Evolutionary conservation across 345 rosid species (phyloP), one percentile per base, ranked within the genome.

Genomic region (Brassica incana): DNA sequence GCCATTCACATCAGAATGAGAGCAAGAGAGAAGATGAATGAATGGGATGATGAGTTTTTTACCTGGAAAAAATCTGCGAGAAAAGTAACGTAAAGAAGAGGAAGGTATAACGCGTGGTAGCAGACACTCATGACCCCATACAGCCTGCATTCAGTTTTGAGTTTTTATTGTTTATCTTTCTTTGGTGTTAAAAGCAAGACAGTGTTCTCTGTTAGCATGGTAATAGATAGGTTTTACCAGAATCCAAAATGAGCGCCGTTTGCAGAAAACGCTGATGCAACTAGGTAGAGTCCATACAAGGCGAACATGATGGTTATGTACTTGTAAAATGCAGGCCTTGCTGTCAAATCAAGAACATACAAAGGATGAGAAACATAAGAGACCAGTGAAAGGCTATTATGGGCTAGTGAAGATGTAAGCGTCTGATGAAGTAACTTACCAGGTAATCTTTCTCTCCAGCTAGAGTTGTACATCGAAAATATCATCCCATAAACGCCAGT

Each of bases 31-130:
- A 48, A 65, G 77, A 29, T 61, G 52, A 65, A 14, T 48, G 38
- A 48, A 4, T 1, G 54, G 14, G 1, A 9, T 33, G 30, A 25
- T 29, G 50, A 56, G 66, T 5, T 5, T 2, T 38, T 72, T 69
- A 90, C 99, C 97, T 86, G 93, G 86, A 95, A 95, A 85, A 95
- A 92, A 88, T 95, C 99, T 5, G 94, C 90, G 48, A 92, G 87
- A 72, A 95, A 95, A 15, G 94, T 92, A 25, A 83, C 8, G 65
- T 91, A 90, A 16, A 92, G 75, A 79, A 92, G 94, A 48, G 97
- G 99, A 64, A 95, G 92, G 85, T 91, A 95, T 29, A 89, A 90
- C 8, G 90, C 86, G 63, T 91, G 97, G 84, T 95, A 92, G 87
- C 92, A 86, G 61, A 91, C 86, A 67, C 84, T 85, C 68, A 89